Evolutionary conservation across 179 eudicot species (phyloP).

Genomic region (Corrigiola litoralis): DNA sequence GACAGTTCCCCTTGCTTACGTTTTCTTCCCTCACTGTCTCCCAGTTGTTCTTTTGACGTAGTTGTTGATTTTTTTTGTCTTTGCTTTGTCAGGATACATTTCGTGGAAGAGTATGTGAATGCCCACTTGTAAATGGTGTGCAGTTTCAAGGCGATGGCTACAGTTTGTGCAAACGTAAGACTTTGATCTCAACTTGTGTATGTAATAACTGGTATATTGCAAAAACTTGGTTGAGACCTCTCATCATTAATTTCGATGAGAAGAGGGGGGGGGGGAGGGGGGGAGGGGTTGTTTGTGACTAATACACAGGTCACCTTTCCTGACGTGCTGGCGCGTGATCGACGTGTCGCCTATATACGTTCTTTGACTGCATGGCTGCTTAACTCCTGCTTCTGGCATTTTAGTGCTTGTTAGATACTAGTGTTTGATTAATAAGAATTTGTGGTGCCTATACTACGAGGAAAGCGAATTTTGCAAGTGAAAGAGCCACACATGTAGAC

Average conservation of each 20-base stretch:
- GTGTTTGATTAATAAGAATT: background rate
- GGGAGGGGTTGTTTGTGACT: no score
- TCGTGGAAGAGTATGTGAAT: constrained; percentile 97
- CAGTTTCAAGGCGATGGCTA: constrained; percentile 96
- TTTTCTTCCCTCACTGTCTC: background rate
- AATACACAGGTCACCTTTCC: no score
- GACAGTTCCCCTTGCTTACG: background rate
- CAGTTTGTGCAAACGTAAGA: constrained; percentile 67
- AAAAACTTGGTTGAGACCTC: background rate
- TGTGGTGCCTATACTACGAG: background rate
- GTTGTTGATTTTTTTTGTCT: background rate
- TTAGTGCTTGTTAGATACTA: background rate
- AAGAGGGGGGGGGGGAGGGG: no score
- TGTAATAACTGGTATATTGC: background rate
- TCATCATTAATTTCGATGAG: no score
- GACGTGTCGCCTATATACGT: no score
- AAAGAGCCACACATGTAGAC: background rate
- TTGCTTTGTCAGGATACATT: constrained; percentile 65
- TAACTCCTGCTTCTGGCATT: no score
- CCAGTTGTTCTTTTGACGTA: background rate
- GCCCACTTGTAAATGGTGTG: constrained; percentile 88
- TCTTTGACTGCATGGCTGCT: no score
- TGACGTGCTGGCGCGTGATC: no score
- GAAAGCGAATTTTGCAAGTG: background rate
- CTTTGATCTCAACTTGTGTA: background rate